phyloP scores from a whole-genome alignment of 768 basidiomycete genomes.

The Leccinum incarnatum region DNA sequence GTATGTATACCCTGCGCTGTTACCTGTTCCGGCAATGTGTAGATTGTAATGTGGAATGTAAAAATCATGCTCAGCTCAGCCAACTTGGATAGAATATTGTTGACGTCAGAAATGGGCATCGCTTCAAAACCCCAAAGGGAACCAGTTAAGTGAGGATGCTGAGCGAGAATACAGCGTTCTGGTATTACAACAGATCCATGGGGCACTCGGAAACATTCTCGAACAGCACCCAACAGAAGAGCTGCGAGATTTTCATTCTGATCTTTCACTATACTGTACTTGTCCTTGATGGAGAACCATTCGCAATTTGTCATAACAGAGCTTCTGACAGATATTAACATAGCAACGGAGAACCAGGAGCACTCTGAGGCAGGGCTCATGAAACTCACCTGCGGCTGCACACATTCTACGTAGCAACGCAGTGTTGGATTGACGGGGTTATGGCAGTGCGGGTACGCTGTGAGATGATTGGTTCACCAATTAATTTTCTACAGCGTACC shows the following conservation, averaged over 20 bases:
- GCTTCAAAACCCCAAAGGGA: neutral
- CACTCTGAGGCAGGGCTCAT: neutral
- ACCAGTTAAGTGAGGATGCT: neutral
- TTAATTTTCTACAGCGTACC: neutral
- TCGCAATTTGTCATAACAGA: neutral
- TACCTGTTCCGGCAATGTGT: neutral
- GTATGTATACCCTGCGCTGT: neutral
- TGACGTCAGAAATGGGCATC: neutral
- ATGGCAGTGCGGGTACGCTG: neutral
- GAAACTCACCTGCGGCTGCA: neutral
- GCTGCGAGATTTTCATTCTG: neutral
- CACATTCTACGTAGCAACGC: neutral
- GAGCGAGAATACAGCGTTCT: neutral
- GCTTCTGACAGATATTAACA: neutral
- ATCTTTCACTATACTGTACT: neutral
- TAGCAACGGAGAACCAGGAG: neutral
- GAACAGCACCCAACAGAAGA: neutral
- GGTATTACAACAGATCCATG: neutral
- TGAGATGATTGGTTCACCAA: neutral
- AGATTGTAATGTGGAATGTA: constrained; percentile 6
- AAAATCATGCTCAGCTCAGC: neutral
- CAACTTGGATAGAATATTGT: neutral
- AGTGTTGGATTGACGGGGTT: neutral
- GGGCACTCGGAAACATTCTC: neutral
- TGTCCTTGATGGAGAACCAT: neutral